Conservation (phyloP, 129 eudicot genomes). For the Pittosporum tobira region DNA sequence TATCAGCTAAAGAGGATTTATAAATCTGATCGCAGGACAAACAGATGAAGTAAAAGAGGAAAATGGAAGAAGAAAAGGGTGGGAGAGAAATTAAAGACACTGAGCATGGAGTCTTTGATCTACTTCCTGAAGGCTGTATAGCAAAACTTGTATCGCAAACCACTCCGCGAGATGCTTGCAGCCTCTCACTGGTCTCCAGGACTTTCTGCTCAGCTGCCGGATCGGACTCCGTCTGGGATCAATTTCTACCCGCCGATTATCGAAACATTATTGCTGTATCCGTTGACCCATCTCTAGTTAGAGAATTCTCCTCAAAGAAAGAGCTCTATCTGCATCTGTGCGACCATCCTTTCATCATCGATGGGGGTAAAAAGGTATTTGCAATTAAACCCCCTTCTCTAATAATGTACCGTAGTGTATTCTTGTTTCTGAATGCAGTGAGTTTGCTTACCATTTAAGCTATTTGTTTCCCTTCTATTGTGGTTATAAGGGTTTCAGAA, state of each 20-base stretch:
- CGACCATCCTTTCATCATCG: conserved; percentile 45
- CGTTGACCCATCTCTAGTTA: not conserved
- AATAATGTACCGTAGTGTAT: too few species aligned
- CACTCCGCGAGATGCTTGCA: conserved; percentile 26
- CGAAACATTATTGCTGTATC: conserved; percentile 13
- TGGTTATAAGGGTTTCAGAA: too few species aligned
- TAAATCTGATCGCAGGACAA: too few species aligned
- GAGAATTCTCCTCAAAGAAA: conserved; percentile 31
- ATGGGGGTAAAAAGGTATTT: conserved; percentile 66
- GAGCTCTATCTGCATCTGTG: conserved; percentile 38
- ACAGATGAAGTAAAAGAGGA: too few species aligned
- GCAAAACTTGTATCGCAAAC: conserved; percentile 23
- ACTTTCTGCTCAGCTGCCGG: conserved; percentile 30
- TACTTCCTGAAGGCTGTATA: conserved; percentile 31
- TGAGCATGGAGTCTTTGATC: conserved; percentile 6
- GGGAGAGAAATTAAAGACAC: not conserved
- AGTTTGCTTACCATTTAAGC: too few species aligned
- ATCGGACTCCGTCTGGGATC: conserved; percentile 43
- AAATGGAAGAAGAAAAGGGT: not conserved
- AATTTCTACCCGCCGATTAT: conserved; percentile 31
- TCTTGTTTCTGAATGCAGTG: too few species aligned
- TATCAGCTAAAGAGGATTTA: too few species aligned
- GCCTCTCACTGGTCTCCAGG: conserved; percentile 13
- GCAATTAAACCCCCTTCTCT: too few species aligned
- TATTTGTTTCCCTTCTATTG: too few species aligned